Conservation (phyloP, 176 grass and related monocot genomes). For the Oryza nivara region DNA sequence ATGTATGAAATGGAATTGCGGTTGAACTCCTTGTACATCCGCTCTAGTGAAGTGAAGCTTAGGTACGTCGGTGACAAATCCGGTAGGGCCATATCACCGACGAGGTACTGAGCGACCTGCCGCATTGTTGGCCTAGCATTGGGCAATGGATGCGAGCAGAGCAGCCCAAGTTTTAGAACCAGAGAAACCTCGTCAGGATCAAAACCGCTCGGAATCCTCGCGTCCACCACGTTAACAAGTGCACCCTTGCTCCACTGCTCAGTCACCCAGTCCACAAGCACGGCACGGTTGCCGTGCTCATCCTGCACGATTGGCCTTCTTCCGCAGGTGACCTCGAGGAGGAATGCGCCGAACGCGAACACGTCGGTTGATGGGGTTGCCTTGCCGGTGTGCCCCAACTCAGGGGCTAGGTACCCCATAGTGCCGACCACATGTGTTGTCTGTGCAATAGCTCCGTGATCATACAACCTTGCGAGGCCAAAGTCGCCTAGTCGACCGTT, state of each 20-base stretch:
- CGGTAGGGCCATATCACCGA: conserved; percentile 32
- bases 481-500: conserved; percentile 49
- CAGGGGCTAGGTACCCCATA: conserved; percentile 54
- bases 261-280: conserved; percentile 42
- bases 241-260: not conserved
- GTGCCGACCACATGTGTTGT: conserved; percentile 57
- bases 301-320: conserved; percentile 37
- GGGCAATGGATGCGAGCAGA: conserved; percentile 53
- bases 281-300: not conserved
- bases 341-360: conserved; percentile 44
- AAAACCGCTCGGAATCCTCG: not conserved
- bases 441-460: conserved; percentile 32
- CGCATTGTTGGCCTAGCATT: conserved; percentile 50
- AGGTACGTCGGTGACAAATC: conserved; percentile 35
- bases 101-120: conserved; percentile 49
- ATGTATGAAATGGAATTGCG: not conserved
- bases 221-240: conserved; percentile 13
- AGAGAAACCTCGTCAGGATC: conserved; percentile 31
- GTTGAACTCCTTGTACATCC: conserved; percentile 14
- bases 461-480: conserved; percentile 45
- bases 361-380: conserved; percentile 43
- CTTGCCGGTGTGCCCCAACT: conserved; percentile 44
- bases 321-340: conserved; percentile 42
- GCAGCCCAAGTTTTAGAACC: conserved; percentile 40
- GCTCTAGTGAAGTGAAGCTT: conserved; percentile 24